Percentiles rank a stretch among this genome's conserved stretches.
Conservation (phyloP, 75 land plant genomes). For the Sequoiadendron giganteum region DNA sequence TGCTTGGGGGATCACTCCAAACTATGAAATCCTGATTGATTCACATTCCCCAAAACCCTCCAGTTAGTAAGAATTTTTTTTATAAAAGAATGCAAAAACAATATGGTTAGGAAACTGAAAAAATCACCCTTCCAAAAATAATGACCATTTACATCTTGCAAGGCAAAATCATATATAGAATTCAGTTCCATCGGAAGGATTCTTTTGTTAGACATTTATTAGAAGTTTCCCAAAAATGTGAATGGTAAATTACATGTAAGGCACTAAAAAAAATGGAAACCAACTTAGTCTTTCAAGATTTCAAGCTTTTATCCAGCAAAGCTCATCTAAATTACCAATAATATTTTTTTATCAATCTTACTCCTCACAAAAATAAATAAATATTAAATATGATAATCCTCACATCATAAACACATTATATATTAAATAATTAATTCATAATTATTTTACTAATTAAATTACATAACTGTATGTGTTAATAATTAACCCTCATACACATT, state of each 20-base stretch:
- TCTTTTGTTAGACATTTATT: neutral
- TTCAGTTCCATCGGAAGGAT: neutral
- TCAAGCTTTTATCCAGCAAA: neutral
- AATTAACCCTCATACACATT: too few relatives aligned
- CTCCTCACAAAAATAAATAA: too few relatives aligned
- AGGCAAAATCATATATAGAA: neutral
- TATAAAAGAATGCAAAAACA: constrained; percentile 6
- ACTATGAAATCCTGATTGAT: too few relatives aligned
- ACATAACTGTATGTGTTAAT: too few relatives aligned
- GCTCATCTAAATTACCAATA: neutral
- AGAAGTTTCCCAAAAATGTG: neutral
- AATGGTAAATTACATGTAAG: neutral
- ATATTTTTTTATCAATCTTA: neutral
- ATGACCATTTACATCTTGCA: neutral
- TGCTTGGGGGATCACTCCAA: too few relatives aligned
- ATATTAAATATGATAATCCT: too few relatives aligned
- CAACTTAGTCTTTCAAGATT: neutral
- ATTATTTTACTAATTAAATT: too few relatives aligned
- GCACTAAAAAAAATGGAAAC: neutral
- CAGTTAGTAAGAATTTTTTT: neutral
- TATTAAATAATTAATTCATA: too few relatives aligned
- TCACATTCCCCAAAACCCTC: neutral
- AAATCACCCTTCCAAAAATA: neutral
- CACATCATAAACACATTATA: too few relatives aligned
- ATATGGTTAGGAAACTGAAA: neutral